A percentile compares a stretch with the other conserved stretches of the same genome.
phyloP scores from a whole-genome alignment of 495 filamentous ascomycete genomes.

The Aspergillus nanangensis region DNA sequence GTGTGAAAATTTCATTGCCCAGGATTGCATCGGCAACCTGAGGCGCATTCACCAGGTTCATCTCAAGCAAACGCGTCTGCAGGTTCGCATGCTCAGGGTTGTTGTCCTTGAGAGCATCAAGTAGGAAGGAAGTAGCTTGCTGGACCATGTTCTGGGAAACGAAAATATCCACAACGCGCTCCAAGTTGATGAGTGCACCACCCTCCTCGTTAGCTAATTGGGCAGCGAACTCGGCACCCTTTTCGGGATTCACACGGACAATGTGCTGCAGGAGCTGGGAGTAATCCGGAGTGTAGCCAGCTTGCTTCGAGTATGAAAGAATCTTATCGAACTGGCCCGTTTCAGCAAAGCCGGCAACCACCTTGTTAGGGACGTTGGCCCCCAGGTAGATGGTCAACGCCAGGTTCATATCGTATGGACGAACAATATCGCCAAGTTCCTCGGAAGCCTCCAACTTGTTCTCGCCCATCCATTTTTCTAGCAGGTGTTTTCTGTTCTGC shows the following conservation, averaged over 20 bases:
- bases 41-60: slow-evolving; percentile 94
- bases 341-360: slow-evolving; percentile 90
- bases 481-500: slow-evolving; percentile 89
- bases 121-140: slow-evolving; percentile 92
- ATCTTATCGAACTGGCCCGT: slow-evolving; percentile 96
- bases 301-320: slow-evolving; percentile 77
- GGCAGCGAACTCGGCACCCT: slow-evolving; percentile 89
- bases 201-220: slow-evolving; percentile 79
- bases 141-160: slow-evolving; percentile 96
- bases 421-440: slow-evolving; percentile 90
- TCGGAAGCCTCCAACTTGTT: slow-evolving; percentile 94
- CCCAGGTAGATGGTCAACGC: slow-evolving; percentile 83
- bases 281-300: slow-evolving; percentile 87
- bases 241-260: slow-evolving; percentile 86
- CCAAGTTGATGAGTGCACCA: slow-evolving; percentile 84
- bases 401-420: slow-evolving; percentile 79
- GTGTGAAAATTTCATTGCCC: slow-evolving; percentile 93
- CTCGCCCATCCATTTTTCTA: slow-evolving; percentile 97
- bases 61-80: slow-evolving; percentile 92
- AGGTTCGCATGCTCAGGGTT: slow-evolving; percentile 88
- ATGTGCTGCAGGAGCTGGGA: slow-evolving; percentile 87
- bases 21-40: slow-evolving; percentile 98
- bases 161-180: slow-evolving; percentile 96
- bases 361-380: slow-evolving; percentile 84
- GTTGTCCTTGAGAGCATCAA: slow-evolving; percentile 92